These are phyloP conservation scores for Penicillium sp. DNA, from an alignment of 2,329 filamentous ascomycete species.

Conservation along the genomic window DNA sequence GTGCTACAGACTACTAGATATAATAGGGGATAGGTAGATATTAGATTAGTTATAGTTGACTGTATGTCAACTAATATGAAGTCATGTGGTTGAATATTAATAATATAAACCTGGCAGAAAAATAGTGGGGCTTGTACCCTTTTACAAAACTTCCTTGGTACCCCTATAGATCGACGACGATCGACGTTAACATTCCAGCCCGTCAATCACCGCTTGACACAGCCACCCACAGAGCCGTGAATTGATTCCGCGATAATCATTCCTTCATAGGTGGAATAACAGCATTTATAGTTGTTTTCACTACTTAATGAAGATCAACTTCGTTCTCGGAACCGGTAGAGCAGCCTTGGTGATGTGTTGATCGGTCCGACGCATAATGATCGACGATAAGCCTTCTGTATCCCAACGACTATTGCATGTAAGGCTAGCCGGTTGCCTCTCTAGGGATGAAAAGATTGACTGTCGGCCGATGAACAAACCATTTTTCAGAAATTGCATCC, in stretches of 20 bases:
- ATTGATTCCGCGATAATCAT: neutral
- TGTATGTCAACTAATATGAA: too few relatives aligned
- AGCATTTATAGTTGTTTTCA: neutral
- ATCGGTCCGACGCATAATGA: neutral
- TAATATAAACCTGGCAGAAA: too few relatives aligned
- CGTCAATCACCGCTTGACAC: neutral
- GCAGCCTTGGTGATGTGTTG: neutral
- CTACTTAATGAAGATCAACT: neutral
- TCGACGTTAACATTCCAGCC: neutral
- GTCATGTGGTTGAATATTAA: too few relatives aligned
- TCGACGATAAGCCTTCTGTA: neutral
- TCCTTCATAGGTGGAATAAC: neutral
- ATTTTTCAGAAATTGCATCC: neutral
- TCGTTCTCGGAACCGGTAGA: neutral
- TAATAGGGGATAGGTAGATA: too few relatives aligned
- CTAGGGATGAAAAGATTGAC: neutral
- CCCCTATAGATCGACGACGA: neutral
- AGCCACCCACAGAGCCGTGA: neutral
- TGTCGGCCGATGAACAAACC: neutral
- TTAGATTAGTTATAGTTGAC: too few relatives aligned
- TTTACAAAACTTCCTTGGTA: too few relatives aligned
- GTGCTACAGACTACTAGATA: too few relatives aligned
- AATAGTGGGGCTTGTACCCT: too few relatives aligned
- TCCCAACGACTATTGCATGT: neutral
- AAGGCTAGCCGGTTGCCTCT: neutral